Evolutionary conservation across 2,329 filamentous ascomycete genomes (phyloP).

Genomic region (Colletotrichum eleusines): DNA sequence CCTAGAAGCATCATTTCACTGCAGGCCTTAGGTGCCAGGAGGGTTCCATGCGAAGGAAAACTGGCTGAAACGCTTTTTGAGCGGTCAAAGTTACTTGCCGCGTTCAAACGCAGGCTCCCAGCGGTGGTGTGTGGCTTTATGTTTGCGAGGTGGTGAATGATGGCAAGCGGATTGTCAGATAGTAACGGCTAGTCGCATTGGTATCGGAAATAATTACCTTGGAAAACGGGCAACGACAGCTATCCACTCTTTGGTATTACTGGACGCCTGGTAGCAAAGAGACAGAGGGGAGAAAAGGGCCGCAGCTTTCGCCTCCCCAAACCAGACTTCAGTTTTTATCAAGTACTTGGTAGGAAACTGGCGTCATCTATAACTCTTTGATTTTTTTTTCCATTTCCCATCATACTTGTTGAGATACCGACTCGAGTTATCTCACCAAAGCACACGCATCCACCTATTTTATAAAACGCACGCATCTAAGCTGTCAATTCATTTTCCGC

Average conservation of each 20-base stretch:
- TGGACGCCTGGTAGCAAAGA: neutral
- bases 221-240: neutral
- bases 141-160: neutral
- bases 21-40: neutral
- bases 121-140: no score
- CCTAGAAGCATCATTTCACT: neutral
- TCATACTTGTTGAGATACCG: no score
- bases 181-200: conserved; percentile 4
- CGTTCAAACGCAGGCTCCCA: neutral
- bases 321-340: neutral
- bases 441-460: neutral
- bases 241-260: no score
- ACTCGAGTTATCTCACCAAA: neutral
- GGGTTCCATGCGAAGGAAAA: neutral
- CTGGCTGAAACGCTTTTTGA: no score
- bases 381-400: neutral
- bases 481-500: neutral
- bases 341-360: neutral
- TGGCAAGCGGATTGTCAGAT: neutral
- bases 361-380: neutral
- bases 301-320: neutral
- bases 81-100: neutral
- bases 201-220: neutral
- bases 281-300: neutral
- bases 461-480: neutral